phyloP scores from a whole-genome alignment of 208 protist species.

The Strigomonas galati region DNA sequence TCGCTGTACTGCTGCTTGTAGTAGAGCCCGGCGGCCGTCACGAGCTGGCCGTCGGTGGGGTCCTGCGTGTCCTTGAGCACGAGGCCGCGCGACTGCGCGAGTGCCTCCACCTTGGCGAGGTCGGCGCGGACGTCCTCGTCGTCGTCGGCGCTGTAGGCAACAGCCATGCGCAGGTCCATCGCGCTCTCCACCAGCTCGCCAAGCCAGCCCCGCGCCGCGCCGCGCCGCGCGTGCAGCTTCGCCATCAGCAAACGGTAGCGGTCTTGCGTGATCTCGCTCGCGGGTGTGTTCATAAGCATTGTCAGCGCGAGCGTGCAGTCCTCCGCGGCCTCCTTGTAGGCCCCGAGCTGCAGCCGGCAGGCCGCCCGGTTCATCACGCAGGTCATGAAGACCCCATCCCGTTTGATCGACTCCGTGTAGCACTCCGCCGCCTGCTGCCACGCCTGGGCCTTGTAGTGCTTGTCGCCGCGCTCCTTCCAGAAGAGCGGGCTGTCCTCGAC shows the following conservation, averaged over 20 bases:
- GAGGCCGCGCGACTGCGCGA: constrained; percentile 46
- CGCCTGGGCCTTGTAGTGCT: constrained; percentile 63
- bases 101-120: constrained; percentile 50
- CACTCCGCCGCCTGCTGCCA: constrained; percentile 79
- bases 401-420: constrained; percentile 91
- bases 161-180: constrained; percentile 80
- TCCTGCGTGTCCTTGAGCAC: constrained; percentile 9
- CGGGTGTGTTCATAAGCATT: constrained; percentile 86
- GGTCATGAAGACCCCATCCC: constrained; percentile 88
- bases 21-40: constrained; percentile 64
- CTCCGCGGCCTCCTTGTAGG: constrained; percentile 78
- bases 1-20: constrained; percentile 60
- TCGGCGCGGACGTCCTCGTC: constrained; percentile 50
- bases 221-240: constrained; percentile 78
- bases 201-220: constrained; percentile 80
- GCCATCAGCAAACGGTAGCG: constrained; percentile 86
- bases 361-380: constrained; percentile 88
- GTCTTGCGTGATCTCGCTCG: constrained; percentile 87
- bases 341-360: constrained; percentile 74
- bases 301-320: constrained; percentile 87
- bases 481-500: constrained; percentile 92
- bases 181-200: constrained; percentile 55
- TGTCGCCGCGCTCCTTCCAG: constrained; percentile 89
- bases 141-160: constrained; percentile 67
- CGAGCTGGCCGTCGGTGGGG: constrained; percentile 19